Evolutionary conservation across 2,329 filamentous ascomycete species (phyloP).

Genomic region (Lecanoromycetidae sp.): DNA sequence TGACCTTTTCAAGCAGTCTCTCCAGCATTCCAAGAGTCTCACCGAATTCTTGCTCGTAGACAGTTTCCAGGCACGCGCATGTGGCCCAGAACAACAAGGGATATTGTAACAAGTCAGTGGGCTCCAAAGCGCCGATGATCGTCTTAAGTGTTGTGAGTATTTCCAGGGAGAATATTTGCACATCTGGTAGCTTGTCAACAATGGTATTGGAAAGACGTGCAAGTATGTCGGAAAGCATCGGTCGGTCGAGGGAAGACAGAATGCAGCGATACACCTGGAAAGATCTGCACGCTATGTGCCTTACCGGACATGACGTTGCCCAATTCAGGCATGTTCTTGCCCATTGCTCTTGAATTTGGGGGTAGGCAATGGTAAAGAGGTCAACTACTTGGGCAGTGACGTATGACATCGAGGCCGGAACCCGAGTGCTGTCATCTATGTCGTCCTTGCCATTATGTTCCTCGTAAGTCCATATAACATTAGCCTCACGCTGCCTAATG

Average conservation of each 20-base stretch:
- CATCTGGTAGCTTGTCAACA: slow-evolving; percentile 84
- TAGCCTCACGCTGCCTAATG: slow-evolving; percentile 69
- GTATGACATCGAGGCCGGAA: slow-evolving; percentile 76
- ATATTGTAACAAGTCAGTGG: slow-evolving; percentile 70
- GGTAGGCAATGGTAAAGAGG: slow-evolving; percentile 74
- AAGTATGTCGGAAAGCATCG: slow-evolving; percentile 95
- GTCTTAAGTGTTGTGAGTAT: slow-evolving; percentile 89
- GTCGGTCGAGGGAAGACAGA: slow-evolving; percentile 74
- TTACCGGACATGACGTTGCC: slow-evolving; percentile 92
- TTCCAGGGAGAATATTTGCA: slow-evolving; percentile 95
- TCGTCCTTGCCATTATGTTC: slow-evolving; percentile 70
- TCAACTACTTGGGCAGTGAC: slow-evolving; percentile 71
- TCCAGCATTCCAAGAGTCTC: slow-evolving; percentile 88
- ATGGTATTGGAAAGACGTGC: slow-evolving; percentile 92
- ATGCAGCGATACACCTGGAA: slow-evolving; percentile 97
- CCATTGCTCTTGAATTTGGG: slow-evolving; percentile 83
- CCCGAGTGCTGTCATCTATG: slow-evolving; percentile 49
- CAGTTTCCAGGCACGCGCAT: slow-evolving; percentile 89
- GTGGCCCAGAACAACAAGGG: slow-evolving; percentile 97
- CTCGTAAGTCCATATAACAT: slow-evolving; percentile 88
- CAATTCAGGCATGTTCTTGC: slow-evolving; percentile 79
- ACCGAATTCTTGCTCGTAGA: slow-evolving; percentile 89
- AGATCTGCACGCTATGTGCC: slow-evolving; percentile 88
- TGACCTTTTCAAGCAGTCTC: slow-evolving; percentile 69
- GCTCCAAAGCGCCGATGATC: slow-evolving; percentile 72